Conservation (phyloP, 352 stramenopile species). For the Aphanomyces cochlioides region DNA sequence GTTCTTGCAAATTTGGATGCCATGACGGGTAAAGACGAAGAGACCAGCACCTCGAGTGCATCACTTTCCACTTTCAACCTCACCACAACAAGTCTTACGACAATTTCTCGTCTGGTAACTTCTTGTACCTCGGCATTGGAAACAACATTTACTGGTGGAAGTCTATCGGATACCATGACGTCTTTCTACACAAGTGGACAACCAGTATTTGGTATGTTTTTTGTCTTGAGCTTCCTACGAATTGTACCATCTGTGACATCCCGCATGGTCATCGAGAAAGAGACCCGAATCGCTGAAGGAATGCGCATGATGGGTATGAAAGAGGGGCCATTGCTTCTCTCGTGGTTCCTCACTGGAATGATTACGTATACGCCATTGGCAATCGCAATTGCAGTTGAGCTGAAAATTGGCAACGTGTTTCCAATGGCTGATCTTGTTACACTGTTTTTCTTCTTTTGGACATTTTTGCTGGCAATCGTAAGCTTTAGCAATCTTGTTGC, state of each 20-base stretch:
- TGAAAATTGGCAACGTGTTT: constrained; percentile 66
- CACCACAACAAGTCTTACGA: not conserved
- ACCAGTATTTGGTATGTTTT: constrained; percentile 56
- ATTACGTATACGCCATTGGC: constrained; percentile 50
- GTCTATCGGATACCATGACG: constrained; percentile 43
- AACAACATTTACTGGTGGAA: constrained; percentile 24
- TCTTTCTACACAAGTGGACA: constrained; percentile 64
- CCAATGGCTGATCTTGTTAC: constrained; percentile 52
- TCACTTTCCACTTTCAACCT: not conserved
- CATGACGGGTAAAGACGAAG: constrained; percentile 29
- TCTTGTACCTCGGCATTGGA: constrained; percentile 31
- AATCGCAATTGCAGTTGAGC: constrained; percentile 44
- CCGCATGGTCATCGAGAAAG: constrained; percentile 77
- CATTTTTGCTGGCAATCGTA: constrained; percentile 53
- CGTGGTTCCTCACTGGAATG: constrained; percentile 52
- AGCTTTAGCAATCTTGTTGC: constrained; percentile 62
- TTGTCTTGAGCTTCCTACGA: constrained; percentile 46
- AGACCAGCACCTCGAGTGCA: constrained; percentile 14
- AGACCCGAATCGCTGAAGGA: constrained; percentile 66
- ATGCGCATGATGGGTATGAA: constrained; percentile 84
- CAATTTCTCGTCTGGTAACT: not conserved
- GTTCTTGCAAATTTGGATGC: constrained; percentile 61
- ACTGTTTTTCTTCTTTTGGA: constrained; percentile 64
- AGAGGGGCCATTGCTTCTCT: constrained; percentile 54
- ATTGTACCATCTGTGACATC: constrained; percentile 68